These are phyloP conservation scores for Phialemoniopsis sp. DNA, from an alignment of 2,329 filamentous ascomycete genomes.

Conservation along the genomic window DNA sequence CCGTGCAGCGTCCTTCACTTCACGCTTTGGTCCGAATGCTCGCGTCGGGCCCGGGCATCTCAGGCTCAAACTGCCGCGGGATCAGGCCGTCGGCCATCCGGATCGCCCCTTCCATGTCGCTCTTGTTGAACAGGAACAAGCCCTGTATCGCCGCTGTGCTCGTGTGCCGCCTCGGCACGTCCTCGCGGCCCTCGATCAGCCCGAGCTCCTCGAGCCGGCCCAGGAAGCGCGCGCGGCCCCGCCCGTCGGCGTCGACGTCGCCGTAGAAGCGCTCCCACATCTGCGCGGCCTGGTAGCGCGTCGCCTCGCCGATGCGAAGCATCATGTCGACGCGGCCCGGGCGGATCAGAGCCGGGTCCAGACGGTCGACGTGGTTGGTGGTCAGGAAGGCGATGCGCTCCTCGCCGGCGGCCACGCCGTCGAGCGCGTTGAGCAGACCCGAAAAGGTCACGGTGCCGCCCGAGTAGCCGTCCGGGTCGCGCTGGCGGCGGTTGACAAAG, in stretches of 20 bases:
- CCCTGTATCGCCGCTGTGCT: constrained; percentile 93
- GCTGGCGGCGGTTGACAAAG: constrained; percentile 75
- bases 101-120: constrained; percentile 82
- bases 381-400: constrained; percentile 92
- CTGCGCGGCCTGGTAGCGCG: constrained; percentile 73
- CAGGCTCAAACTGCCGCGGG: constrained; percentile 50
- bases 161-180: constrained; percentile 46
- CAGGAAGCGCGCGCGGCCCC: constrained; percentile 66
- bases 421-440: constrained; percentile 77
- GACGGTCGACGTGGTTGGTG: constrained; percentile 86
- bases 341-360: constrained; percentile 84
- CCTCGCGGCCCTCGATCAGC: constrained; percentile 44
- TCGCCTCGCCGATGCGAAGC: constrained; percentile 83
- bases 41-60: constrained; percentile 30
- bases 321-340: constrained; percentile 94
- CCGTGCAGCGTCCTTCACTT: too few relatives aligned
- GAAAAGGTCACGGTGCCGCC: constrained; percentile 93
- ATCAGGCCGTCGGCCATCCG: constrained; percentile 68
- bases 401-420: constrained; percentile 91
- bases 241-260: constrained; percentile 65
- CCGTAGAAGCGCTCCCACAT: constrained; percentile 97
- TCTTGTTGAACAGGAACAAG: constrained; percentile 93
- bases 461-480: constrained; percentile 76
- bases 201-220: constrained; percentile 64
- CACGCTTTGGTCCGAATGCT: too few relatives aligned